A percentile compares a stretch with the other conserved stretches of the same genome.
Conservation (phyloP, 768 basidiomycete genomes). For the Podaxis sp. region DNA sequence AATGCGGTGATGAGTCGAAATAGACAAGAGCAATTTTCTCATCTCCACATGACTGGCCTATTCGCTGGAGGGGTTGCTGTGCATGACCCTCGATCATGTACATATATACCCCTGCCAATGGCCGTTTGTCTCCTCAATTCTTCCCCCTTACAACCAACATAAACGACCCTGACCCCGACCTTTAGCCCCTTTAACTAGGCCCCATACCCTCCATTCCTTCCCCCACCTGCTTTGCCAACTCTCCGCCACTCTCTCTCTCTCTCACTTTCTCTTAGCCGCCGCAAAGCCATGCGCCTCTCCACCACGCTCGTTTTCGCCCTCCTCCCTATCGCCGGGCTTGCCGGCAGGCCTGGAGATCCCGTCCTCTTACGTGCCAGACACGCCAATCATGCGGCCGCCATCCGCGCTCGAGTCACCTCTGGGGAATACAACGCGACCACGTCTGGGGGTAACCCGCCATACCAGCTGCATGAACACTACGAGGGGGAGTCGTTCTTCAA, state of each 20-base stretch:
- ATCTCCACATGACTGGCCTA: background rate
- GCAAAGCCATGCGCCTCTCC: slow-evolving; percentile 5
- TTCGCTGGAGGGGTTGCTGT: background rate
- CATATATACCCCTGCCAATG: background rate
- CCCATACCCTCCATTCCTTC: background rate
- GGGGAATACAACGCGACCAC: background rate
- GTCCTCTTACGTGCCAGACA: background rate
- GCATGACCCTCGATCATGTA: background rate
- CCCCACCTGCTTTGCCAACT: background rate
- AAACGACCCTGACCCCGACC: background rate
- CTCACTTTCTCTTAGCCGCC: background rate
- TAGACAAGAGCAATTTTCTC: background rate
- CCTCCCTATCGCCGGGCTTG: slow-evolving; percentile 9
- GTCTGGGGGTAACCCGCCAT: slow-evolving; percentile 18
- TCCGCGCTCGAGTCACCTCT: background rate
- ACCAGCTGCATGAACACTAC: slow-evolving; percentile 34
- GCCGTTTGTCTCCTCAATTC: background rate
- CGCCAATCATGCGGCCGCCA: background rate
- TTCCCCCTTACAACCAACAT: background rate
- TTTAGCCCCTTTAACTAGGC: background rate
- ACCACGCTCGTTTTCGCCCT: slow-evolving; percentile 10
- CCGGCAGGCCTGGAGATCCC: slow-evolving; percentile 7
- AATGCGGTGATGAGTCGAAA: no score
- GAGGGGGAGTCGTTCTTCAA: slow-evolving; percentile 57
- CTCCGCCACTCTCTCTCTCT: background rate